These are phyloP conservation scores for Nakazawaea pomicola DNA, from an alignment of 805 yeast genomes.

Conservation along the genomic window DNA sequence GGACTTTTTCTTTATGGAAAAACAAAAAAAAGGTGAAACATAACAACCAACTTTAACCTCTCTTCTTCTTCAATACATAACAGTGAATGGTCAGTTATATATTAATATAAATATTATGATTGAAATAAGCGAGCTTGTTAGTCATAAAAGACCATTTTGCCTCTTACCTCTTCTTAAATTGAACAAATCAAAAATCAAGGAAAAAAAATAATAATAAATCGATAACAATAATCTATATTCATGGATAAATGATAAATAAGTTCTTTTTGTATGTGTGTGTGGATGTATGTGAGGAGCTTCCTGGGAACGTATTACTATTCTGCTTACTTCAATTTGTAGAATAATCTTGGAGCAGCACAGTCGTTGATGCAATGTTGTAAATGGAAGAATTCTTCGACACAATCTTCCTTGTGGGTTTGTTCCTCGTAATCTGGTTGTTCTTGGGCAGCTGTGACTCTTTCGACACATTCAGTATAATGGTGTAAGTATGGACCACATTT, in stretches of 20 bases:
- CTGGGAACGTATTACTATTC: not conserved
- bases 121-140: not conserved
- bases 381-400: conserved; percentile 98
- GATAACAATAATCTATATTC: not conserved
- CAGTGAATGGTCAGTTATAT: not conserved
- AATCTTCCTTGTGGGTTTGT: conserved; percentile 85
- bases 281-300: too few relatives aligned
- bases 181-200: too few relatives aligned
- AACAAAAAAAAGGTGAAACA: too few relatives aligned
- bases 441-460: conserved; percentile 84
- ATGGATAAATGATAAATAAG: conserved; percentile 1
- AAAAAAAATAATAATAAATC: not conserved
- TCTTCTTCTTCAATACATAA: too few relatives aligned
- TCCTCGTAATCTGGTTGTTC: conserved; percentile 83
- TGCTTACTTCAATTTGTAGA: conserved; percentile 73
- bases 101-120: not conserved
- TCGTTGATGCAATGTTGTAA: conserved; percentile 89
- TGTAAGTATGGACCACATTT: conserved; percentile 72
- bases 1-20: too few relatives aligned
- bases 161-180: not conserved
- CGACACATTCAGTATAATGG: conserved; percentile 92
- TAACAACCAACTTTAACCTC: too few relatives aligned
- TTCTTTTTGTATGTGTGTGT: too few relatives aligned
- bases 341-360: conserved; percentile 86
- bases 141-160: not conserved